Percentiles rank a stretch among this genome's conserved stretches.
Conservation (phyloP, 2,329 filamentous ascomycete species). For the Epichloe typhina region DNA sequence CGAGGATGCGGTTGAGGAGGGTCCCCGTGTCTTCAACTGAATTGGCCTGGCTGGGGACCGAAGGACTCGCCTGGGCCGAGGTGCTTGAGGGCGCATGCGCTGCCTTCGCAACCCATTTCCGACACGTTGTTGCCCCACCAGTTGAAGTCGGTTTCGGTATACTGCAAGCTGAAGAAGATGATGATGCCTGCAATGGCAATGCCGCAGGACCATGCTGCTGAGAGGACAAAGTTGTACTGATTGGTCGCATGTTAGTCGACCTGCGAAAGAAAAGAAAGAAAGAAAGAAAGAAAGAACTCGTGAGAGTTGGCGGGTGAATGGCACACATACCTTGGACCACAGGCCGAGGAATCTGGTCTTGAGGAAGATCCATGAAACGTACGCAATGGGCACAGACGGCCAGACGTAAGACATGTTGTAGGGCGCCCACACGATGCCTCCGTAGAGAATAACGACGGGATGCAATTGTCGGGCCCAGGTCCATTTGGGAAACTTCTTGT, state of each 20-base stretch:
- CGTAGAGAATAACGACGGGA: constrained; percentile 34
- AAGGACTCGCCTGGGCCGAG: constrained; percentile 25
- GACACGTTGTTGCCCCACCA: constrained; percentile 38
- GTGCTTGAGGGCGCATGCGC: constrained; percentile 23
- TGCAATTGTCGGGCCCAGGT: constrained; percentile 31
- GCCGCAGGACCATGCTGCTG: constrained; percentile 35
- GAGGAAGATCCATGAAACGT: constrained; percentile 38
- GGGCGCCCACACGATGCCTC: constrained; percentile 31
- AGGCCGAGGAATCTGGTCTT: constrained; percentile 34
- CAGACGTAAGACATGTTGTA: constrained; percentile 40
- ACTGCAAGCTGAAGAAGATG: constrained; percentile 40
- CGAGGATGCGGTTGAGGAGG: neutral
- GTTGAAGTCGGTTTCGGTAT: constrained; percentile 25
- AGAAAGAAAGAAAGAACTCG: too few species aligned
- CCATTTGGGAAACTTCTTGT: constrained; percentile 28
- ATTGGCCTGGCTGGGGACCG: constrained; percentile 26
- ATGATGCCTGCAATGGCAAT: constrained; percentile 38
- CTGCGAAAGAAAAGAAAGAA: neutral
- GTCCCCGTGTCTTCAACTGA: constrained; percentile 12
- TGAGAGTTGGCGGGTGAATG: neutral
- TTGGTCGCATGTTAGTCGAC: neutral
- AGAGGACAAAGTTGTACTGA: constrained; percentile 40
- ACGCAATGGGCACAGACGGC: constrained; percentile 39
- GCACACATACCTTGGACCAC: constrained; percentile 33
- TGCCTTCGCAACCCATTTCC: constrained; percentile 28